Conservation (phyloP, 176 grass and related monocot genomes). For the Alopecurus myosuroides region DNA sequence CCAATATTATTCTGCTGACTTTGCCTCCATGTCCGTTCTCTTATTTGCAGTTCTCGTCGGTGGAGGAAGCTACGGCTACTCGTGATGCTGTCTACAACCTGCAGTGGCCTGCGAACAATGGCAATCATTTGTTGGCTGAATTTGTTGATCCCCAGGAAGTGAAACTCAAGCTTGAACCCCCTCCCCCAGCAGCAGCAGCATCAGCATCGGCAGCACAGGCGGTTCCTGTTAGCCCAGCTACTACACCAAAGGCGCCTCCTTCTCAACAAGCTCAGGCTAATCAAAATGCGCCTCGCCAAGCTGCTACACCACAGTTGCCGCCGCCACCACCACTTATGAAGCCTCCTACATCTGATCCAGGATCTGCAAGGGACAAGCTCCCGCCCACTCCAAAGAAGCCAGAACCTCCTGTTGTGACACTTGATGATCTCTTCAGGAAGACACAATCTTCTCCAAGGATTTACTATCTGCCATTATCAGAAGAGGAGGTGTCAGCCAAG, state of each 20-base stretch:
- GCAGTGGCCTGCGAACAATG: slow-evolving; percentile 92
- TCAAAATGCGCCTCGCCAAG: slow-evolving; percentile 34
- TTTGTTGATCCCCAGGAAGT: slow-evolving; percentile 95
- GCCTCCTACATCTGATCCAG: slow-evolving; percentile 22
- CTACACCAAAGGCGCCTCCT: slow-evolving; percentile 14
- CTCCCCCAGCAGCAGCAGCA: slow-evolving; percentile 11
- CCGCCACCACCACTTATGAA: slow-evolving; percentile 40
- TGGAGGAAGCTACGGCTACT: slow-evolving; percentile 87
- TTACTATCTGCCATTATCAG: slow-evolving; percentile 89
- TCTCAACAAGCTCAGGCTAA: slow-evolving; percentile 47
- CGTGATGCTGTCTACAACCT: slow-evolving; percentile 86
- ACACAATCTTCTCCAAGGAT: slow-evolving; percentile 85
- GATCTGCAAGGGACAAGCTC: slow-evolving; percentile 33
- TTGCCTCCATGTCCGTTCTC: background rate
- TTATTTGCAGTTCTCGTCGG: slow-evolving; percentile 63
- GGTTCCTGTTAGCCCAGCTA: slow-evolving; percentile 46
- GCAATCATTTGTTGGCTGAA: slow-evolving; percentile 81
- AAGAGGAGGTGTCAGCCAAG: slow-evolving; percentile 79
- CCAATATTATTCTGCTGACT: background rate
- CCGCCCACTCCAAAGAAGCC: slow-evolving; percentile 74
- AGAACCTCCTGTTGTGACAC: slow-evolving; percentile 77
- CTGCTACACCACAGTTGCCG: slow-evolving; percentile 45
- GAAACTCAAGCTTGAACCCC: slow-evolving; percentile 56
- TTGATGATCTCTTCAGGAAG: slow-evolving; percentile 96
- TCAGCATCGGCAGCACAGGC: background rate